A percentile compares a stretch with the other conserved stretches of the same genome.
Evolutionary conservation across 768 basidiomycete species (phyloP).

Genomic region (Mycena metata): DNA sequence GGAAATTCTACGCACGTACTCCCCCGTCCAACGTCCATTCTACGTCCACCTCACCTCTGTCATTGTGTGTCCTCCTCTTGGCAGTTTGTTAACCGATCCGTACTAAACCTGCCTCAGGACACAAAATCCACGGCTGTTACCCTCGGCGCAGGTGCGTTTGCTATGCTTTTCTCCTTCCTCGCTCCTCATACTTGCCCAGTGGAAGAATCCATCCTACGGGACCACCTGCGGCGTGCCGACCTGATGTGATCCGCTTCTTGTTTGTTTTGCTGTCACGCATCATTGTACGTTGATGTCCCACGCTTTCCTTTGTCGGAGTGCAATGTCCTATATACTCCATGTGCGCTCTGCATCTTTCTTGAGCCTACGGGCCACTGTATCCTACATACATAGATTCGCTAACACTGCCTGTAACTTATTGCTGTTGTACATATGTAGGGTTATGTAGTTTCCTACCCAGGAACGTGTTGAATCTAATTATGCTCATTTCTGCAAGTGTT

Average conservation of each 20-base stretch:
- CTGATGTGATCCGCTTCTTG: slow-evolving; percentile 68
- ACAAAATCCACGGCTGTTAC: slow-evolving; percentile 82
- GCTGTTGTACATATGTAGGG: slow-evolving; percentile 15
- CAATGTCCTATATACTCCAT: not conserved
- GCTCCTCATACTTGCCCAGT: slow-evolving; percentile 51
- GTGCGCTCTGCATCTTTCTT: not conserved
- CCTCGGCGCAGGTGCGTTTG: slow-evolving; percentile 69
- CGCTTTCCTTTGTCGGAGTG: too few species aligned
- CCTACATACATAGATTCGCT: slow-evolving; percentile 23
- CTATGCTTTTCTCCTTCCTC: slow-evolving; percentile 7
- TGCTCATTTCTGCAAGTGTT: too few species aligned
- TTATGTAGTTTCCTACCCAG: too few species aligned
- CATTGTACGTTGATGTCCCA: not conserved
- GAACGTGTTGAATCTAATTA: too few species aligned
- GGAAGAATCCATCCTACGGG: slow-evolving; percentile 79
- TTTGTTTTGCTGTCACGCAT: too few species aligned
- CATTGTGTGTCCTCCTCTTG: slow-evolving; percentile 64
- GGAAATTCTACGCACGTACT: slow-evolving; percentile 74
- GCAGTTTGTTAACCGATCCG: not conserved
- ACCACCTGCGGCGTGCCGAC: slow-evolving; percentile 78
- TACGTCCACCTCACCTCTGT: slow-evolving; percentile 84
- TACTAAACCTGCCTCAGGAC: slow-evolving; percentile 62
- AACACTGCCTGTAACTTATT: slow-evolving; percentile 31
- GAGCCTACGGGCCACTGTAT: slow-evolving; percentile 24
- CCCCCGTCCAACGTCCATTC: slow-evolving; percentile 75